Percentiles rank a stretch among this genome's conserved stretches.
Conservation (phyloP, 257 asterid genomes). For the Voacanga thouarsii region DNA sequence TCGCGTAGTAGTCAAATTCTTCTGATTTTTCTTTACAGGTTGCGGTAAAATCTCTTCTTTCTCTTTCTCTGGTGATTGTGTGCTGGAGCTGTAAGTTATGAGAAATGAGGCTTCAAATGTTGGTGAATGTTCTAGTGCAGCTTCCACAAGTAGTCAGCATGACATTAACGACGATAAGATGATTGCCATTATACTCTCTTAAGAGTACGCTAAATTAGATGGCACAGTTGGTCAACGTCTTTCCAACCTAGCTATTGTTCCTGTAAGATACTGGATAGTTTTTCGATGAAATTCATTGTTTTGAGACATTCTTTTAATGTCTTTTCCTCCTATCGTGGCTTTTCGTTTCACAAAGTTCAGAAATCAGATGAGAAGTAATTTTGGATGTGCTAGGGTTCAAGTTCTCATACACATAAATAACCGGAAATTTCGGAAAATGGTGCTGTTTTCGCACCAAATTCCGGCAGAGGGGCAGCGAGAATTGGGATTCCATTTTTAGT, state of each 20-base stretch:
- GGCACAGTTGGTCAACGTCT: slow-evolving; percentile 58
- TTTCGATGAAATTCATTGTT: neutral
- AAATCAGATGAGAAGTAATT: neutral
- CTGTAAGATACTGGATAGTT: slow-evolving; percentile 36
- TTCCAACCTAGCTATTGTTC: slow-evolving; percentile 51
- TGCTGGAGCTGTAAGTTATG: slow-evolving; percentile 18
- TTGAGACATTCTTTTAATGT: neutral
- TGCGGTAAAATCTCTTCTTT: neutral
- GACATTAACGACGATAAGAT: slow-evolving; percentile 55
- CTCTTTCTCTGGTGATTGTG: neutral
- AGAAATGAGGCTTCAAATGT: slow-evolving; percentile 31
- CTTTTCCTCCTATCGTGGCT: neutral
- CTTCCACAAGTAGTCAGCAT: slow-evolving; percentile 41
- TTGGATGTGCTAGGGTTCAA: too few species aligned
- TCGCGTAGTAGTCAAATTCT: too few species aligned
- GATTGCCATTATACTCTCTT: slow-evolving; percentile 56
- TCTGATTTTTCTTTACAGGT: neutral
- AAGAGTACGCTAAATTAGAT: slow-evolving; percentile 55
- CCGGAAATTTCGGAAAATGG: too few species aligned
- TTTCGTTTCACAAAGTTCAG: neutral
- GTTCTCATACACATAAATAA: too few species aligned
- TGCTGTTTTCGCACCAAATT: too few species aligned
- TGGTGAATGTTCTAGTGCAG: slow-evolving; percentile 43
- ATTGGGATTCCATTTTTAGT: too few species aligned
- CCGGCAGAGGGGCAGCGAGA: too few species aligned